Conservation (phyloP, 306 rosid species). For the Begonia loranthoides region DNA sequence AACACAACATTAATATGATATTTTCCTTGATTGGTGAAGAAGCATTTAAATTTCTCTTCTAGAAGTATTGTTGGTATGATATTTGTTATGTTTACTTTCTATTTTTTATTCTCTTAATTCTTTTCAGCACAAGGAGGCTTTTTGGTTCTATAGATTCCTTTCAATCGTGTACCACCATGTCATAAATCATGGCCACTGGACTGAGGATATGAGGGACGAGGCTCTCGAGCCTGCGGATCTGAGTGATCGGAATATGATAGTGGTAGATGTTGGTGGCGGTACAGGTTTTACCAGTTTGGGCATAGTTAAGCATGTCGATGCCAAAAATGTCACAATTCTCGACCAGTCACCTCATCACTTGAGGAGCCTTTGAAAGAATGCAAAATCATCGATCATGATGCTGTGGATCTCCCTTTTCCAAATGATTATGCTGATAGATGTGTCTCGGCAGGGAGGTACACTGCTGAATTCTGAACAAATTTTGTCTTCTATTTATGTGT, state of each 20-base stretch:
- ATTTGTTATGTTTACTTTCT: too few species aligned
- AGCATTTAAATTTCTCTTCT: too few species aligned
- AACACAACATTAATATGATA: too few species aligned
- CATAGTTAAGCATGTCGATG: constrained; percentile 86
- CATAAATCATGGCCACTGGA: constrained; percentile 91
- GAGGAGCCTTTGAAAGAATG: constrained; percentile 81
- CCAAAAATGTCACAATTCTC: constrained; percentile 79
- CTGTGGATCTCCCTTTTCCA: constrained; percentile 72
- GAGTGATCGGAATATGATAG: constrained; percentile 45
- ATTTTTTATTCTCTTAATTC: too few species aligned
- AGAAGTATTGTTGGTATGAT: too few species aligned
- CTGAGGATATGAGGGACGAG: constrained; percentile 93
- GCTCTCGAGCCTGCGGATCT: constrained; percentile 94
- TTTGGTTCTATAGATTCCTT: constrained; percentile 87
- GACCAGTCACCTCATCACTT: constrained; percentile 96
- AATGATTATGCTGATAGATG: constrained; percentile 92
- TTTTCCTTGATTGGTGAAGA: too few species aligned
- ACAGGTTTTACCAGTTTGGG: constrained; percentile 90
- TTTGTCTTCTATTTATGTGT: neutral
- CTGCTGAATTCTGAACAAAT: neutral
- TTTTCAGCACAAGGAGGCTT: constrained; percentile 90
- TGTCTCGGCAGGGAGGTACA: constrained; percentile 82
- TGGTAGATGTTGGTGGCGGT: constrained; percentile 92
- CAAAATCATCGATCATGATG: constrained; percentile 76
- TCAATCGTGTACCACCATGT: constrained; percentile 82